Base-by-base conservation (phyloP, 257 asterid species). In the Forsythia suspensa region DNA sequence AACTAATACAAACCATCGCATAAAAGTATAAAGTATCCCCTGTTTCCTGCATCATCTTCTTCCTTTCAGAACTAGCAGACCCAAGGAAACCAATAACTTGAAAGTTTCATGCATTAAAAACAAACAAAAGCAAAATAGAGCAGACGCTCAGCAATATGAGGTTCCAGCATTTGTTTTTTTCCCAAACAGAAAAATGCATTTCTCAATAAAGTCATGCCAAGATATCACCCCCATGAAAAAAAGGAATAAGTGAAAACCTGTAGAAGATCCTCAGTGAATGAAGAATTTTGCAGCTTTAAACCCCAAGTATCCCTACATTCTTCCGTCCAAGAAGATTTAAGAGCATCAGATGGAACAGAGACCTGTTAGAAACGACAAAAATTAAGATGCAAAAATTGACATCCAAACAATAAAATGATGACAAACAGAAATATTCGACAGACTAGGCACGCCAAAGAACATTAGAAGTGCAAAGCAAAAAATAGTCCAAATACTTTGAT, bases 311-410 rank as follows among this genome's bases (percentile, higher is more conserved):
- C 84, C 85, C 99, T 85, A 48, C 71, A 48, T 57, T 92, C 97
- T 84, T 89, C 97, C 10, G 92, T 85, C 99, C 99, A 96, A 75
- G 90, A 88, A 79, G 92, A 85, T 82, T 85, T 90, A 83, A 96
- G 91, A 70, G 96, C 97, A 80, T 92, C 94, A 12, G 80, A 29
- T 21, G 97, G 98, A 85, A 94, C 86, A 85, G 86, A 90, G 72
- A 86, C 96, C 99, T 96, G 92, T 48, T 77, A 81, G 55, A 72
- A 5, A 76, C 12, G 9, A 48, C 59, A 48, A 48, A 48, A 48
- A 48, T 13, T 48, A n/a, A 15, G 3, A 48, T 15, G 15, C 59
- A 48, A 0, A 48, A 4, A 48, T 48, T 48, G 15, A 48, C 9
- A 34, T 36, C 37, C 3, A 43, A 76, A 18, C 43, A 43, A 20